phyloP scores from a whole-genome alignment of 371 early-diverging fungal species.

The Mortierella sp. region DNA sequence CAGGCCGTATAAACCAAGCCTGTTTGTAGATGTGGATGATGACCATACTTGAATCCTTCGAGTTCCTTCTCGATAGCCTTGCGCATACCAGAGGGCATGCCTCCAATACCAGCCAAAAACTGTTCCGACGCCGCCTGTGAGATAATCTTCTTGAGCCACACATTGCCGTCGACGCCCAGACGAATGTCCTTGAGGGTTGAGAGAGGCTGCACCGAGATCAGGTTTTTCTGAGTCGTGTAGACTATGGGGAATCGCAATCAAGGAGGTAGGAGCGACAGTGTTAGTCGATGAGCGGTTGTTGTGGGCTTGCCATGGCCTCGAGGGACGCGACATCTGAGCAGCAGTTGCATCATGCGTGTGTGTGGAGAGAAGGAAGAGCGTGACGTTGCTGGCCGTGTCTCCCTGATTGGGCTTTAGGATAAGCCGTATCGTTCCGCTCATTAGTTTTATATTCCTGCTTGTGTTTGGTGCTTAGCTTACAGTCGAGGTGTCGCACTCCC shows the following conservation, averaged over 20 bases:
- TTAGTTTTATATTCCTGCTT: neutral
- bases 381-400: neutral
- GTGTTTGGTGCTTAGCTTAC: conserved; percentile 51
- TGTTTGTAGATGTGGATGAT: neutral
- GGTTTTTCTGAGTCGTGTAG: conserved; percentile 40
- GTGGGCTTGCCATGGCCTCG: neutral
- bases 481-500: conserved; percentile 75
- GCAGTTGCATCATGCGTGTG: neutral
- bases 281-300: neutral
- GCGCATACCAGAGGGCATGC: conserved; percentile 72
- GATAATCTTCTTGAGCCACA: conserved; percentile 71
- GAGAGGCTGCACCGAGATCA: conserved; percentile 59
- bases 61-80: conserved; percentile 77
- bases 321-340: neutral
- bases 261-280: neutral
- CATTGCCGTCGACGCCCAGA: conserved; percentile 83
- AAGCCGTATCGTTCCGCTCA: neutral
- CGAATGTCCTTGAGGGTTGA: conserved; percentile 73
- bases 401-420: neutral
- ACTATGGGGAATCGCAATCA: conserved; percentile 9
- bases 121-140: conserved; percentile 40
- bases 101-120: conserved; percentile 78
- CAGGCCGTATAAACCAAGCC: neutral
- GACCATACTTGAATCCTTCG: conserved; percentile 69
- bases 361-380: neutral